Base-by-base conservation (phyloP, 2,329 filamentous ascomycete species). In the Teratosphaeriaceae sp. region DNA sequence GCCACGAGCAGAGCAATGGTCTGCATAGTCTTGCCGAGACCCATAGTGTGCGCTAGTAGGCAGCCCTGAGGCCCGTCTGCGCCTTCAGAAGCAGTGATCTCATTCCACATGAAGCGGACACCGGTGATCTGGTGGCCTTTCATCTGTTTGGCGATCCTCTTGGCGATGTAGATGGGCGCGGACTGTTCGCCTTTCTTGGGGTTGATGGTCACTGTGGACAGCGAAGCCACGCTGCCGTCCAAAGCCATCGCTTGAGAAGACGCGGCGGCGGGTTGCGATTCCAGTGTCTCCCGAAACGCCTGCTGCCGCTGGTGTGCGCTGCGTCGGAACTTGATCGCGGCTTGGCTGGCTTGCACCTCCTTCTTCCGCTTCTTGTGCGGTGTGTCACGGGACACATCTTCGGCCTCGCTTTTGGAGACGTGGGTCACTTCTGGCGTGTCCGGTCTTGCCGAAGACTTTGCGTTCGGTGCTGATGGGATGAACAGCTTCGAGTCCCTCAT, bases 21-120 rank as follows among this genome's bases (percentile, higher is more conserved):
- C 66, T 95, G 88, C 82, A 94, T 88, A 0, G 88, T 94, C 67
- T 95, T 96, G 13, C 88, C 88, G 2, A 95, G 67, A 1, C 89
- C 89, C 88, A 95, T 95, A 0, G 85, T 87, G 61, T 95, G 88
- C 5, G 88, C 85, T 16, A 95, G 71, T 11, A 94, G 72, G 58
- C 86, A 94, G 2, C 88, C 88, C 62, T 88, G 81, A 15, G 72
- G 67, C 1, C 69, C 60, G 43, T 80, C 75, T 6, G 52, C 50
- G 3, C 54, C 56, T n/a, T 42, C 44, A 5, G 47, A 46, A 23
- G 75, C 72, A 5, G 90, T 77, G 34, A 95, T 69, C 50, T 90
- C 84, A 52, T 88, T 81, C 88, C 89, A 96, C 71, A 96, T 77
- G 63, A 95, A 95, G 9, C 82, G 81, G 16, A 95, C 79, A 1